Percentiles rank a stretch among this genome's conserved stretches.
Conservation (phyloP, 306 rosid species). For the Glycine tomentella region DNA sequence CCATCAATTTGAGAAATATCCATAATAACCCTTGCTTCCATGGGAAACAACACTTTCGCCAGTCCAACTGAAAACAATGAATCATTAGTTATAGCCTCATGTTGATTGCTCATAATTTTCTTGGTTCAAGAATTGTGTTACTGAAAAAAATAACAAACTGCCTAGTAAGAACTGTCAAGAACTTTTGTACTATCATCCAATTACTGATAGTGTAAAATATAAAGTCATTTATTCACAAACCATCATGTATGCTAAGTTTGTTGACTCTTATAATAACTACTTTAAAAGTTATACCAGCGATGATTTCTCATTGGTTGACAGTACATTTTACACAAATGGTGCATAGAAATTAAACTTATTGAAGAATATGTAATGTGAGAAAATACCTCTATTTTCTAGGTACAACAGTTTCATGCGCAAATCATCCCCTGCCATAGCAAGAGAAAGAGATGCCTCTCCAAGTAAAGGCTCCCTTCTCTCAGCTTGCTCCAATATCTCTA, state of each 20-base stretch:
- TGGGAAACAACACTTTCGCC: constrained; percentile 71
- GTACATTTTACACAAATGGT: too few relatives aligned
- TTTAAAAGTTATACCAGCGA: neutral
- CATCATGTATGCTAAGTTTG: neutral
- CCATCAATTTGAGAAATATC: constrained; percentile 67
- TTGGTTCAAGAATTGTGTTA: neutral
- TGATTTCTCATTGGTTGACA: too few relatives aligned
- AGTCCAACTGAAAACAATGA: constrained; percentile 61
- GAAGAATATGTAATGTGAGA: neutral
- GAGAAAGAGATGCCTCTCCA: constrained; percentile 77
- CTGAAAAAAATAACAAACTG: neutral
- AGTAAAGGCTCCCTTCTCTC: constrained; percentile 72
- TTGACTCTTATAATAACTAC: neutral
- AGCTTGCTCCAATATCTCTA: constrained; percentile 81
- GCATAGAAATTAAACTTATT: neutral
- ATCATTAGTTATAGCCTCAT: constrained; percentile 11
- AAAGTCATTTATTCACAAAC: neutral
- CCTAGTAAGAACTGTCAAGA: neutral
- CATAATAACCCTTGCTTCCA: constrained; percentile 73
- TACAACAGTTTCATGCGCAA: constrained; percentile 69
- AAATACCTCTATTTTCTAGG: constrained; percentile 77
- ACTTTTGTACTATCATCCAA: neutral
- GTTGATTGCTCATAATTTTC: neutral
- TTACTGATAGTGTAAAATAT: too few relatives aligned
- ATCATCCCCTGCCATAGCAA: constrained; percentile 77